phyloP scores from a whole-genome alignment of 164 flowering plant genomes.

The Tetracentron sinense region DNA sequence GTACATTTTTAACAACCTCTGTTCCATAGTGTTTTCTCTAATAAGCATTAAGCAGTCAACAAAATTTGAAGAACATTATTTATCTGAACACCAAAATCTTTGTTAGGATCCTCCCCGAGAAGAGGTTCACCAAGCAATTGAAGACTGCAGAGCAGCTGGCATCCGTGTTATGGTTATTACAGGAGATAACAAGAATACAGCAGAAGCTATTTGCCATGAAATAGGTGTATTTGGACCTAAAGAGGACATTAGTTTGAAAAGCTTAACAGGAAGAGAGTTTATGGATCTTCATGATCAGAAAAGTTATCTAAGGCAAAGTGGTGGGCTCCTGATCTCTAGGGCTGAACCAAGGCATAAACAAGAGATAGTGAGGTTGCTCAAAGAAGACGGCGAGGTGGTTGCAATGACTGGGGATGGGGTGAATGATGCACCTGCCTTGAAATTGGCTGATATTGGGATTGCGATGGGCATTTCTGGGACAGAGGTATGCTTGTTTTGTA shows the following conservation, averaged over 20 bases:
- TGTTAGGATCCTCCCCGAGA: conserved; percentile 52
- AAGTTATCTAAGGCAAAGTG: conserved; percentile 32
- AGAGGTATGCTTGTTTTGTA: conserved; percentile 51
- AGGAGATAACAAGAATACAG: conserved; percentile 53
- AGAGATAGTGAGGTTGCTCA: conserved; percentile 78
- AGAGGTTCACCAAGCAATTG: conserved; percentile 53
- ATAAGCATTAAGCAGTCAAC: neutral
- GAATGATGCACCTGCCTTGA: conserved; percentile 88
- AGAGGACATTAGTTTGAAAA: conserved; percentile 32
- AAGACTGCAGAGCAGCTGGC: conserved; percentile 58
- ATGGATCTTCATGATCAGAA: conserved; percentile 30
- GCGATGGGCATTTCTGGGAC: conserved; percentile 99
- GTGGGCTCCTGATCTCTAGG: conserved; percentile 60
- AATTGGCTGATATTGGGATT: conserved; percentile 94
- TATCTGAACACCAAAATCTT: neutral
- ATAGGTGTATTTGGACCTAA: conserved; percentile 33
- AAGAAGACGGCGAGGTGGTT: conserved; percentile 87
- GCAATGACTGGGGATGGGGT: conserved; percentile 98
- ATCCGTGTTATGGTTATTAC: conserved; percentile 53
- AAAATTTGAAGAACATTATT: neutral
- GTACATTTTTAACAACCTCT: neutral
- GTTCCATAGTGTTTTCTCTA: neutral
- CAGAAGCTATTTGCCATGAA: conserved; percentile 47
- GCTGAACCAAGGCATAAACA: conserved; percentile 88
- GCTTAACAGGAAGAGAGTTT: conserved; percentile 42